These are phyloP conservation scores for Nicotiana otophora DNA, from an alignment of 257 asterid genomes.

Conservation along the genomic window DNA sequence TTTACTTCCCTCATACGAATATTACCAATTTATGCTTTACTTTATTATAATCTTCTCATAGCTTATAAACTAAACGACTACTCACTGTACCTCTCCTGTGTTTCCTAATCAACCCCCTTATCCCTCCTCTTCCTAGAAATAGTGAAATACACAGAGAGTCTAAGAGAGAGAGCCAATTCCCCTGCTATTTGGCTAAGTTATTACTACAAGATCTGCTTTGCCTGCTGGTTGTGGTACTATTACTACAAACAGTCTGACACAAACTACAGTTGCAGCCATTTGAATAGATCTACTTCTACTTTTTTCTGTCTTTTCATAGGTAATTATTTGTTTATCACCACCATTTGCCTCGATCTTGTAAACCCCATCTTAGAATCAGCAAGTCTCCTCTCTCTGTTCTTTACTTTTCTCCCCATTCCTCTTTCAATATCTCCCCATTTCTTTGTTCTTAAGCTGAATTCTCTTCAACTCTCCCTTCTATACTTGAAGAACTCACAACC, in stretches of 20 bases:
- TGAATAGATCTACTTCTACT: background rate
- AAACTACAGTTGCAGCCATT: background rate
- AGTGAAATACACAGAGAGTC: background rate
- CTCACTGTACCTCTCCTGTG: background rate
- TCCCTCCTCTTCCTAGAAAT: background rate
- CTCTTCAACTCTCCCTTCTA: conserved; percentile 5
- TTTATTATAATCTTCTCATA: too few species aligned
- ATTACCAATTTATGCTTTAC: background rate
- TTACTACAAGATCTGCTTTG: background rate
- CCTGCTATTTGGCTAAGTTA: background rate
- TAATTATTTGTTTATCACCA: conserved; percentile 10
- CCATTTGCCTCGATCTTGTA: too few species aligned
- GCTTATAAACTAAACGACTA: too few species aligned
- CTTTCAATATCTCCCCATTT: too few species aligned
- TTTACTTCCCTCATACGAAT: background rate
- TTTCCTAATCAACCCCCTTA: background rate
- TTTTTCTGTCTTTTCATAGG: background rate
- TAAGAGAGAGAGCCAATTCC: too few species aligned
- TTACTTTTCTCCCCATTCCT: too few species aligned
- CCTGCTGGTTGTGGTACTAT: background rate
- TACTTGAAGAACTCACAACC: background rate
- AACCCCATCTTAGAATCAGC: too few species aligned
- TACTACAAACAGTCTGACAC: background rate
- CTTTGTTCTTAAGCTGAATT: too few species aligned
- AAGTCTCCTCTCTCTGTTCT: too few species aligned